Evolutionary conservation across 768 basidiomycete genomes (phyloP).

Genomic region (Mycena galopus): DNA sequence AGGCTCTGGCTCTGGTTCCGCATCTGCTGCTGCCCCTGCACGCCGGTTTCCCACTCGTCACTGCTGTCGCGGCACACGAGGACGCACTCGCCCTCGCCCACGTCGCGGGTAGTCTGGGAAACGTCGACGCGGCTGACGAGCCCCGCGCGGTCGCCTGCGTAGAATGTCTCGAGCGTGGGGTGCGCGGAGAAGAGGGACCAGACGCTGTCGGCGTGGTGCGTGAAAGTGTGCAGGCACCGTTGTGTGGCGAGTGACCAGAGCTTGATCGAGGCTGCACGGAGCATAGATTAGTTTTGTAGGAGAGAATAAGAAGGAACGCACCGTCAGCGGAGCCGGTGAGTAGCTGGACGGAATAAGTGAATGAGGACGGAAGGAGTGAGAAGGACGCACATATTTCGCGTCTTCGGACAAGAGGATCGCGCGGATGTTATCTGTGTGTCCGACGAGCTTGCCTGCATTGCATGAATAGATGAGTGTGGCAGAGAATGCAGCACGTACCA

Average conservation of each 20-base stretch:
- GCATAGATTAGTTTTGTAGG: slow-evolving; percentile 22
- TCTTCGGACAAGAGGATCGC: slow-evolving; percentile 92
- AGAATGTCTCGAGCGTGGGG: slow-evolving; percentile 88
- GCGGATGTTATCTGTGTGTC: slow-evolving; percentile 97
- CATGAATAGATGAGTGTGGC: not conserved
- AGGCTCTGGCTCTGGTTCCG: slow-evolving; percentile 27
- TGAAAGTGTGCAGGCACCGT: slow-evolving; percentile 95
- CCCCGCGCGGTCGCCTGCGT: slow-evolving; percentile 95
- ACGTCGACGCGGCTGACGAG: slow-evolving; percentile 93
- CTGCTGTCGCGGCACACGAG: slow-evolving; percentile 80
- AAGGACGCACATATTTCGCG: slow-evolving; percentile 81
- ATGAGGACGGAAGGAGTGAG: slow-evolving; percentile 18
- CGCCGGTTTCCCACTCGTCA: slow-evolving; percentile 15
- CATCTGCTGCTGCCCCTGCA: not conserved
- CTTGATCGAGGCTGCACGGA: slow-evolving; percentile 77
- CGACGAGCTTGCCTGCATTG: slow-evolving; percentile 81
- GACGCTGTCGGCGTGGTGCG: slow-evolving; percentile 93
- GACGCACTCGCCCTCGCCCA: slow-evolving; percentile 91
- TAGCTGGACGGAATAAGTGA: slow-evolving; percentile 57
- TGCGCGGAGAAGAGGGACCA: slow-evolving; percentile 94
- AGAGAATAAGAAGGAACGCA: slow-evolving; percentile 43
- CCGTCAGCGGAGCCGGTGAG: slow-evolving; percentile 88
- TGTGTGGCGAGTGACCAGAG: slow-evolving; percentile 94
- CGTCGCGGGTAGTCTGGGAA: slow-evolving; percentile 75
- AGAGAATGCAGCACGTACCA: slow-evolving; percentile 43